Evolutionary conservation across 768 basidiomycete species (phyloP), one percentile per base, ranked within the genome.

Genomic region (Lentinula aciculospora): DNA sequence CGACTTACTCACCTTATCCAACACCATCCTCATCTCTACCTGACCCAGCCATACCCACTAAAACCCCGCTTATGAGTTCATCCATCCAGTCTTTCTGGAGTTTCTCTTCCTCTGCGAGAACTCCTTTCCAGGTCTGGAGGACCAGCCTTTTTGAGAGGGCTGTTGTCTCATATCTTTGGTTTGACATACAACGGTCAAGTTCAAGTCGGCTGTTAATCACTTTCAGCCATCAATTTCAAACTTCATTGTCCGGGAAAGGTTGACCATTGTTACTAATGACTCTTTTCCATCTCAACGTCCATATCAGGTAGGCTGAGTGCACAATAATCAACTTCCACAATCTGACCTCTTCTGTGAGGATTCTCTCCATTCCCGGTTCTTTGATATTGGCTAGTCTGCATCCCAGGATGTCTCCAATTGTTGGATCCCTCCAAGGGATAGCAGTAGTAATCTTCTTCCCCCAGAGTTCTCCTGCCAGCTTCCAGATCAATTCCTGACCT

Each of bases 271-370:
- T 40, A 0, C n/a, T 37, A 34, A 69, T 70, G 19, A 59, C 61
- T 61, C 66, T 63, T 19, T 67, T 59, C 28, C 67, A 68, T 21
- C 70, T 36, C 5, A 67, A 13, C 17, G 60, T 61, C 72, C 70
- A 72, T 13, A 70, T 71, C 1, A 68, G 62, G 56, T 69, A 60
- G 0, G 68, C 61, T 0, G 67, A 62, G 56, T 72, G 69, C 9
- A 68, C 65, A 5, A 71, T 58, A 0, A 70, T 9, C 3, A 71
- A 4, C 31, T 10, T 4, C 4, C 10, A 32, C 10, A 32, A 10
- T 10, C 31, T 32, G n/a, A n/a, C n/a, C n/a, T n/a, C n/a, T n/a
- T n/a, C n/a, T n/a, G n/a, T n/a, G n/a, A n/a, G n/a, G n/a, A n/a
- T n/a, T n/a, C n/a, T n/a, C n/a, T n/a, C n/a, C n/a, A n/a, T n/a